Base-by-base conservation (phyloP, 345 rosid species). In the Eucalyptus pauciflora region DNA sequence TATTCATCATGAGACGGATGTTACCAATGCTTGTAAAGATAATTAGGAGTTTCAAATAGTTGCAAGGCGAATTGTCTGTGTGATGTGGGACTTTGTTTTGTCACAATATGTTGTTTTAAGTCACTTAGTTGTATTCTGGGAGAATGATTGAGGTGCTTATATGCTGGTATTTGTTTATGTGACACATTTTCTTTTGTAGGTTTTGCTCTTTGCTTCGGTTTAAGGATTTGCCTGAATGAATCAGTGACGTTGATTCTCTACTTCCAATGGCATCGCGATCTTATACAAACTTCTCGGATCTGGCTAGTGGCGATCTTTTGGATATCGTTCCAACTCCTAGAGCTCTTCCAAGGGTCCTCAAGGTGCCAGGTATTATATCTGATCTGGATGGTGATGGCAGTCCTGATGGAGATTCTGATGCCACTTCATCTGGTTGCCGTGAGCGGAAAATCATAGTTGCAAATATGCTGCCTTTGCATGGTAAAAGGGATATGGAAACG, bases 331-430 rank as follows among this genome's bases (percentile, higher is more conserved):
- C 92, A 51, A 92, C 95, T 87, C 95, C 96, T 20, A 93, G 92
- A 90, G 86, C 94, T 92, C 94, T 95, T 91, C 97, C 97, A 31
- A 94, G 95, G 90, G 95, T 96, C 91, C 94, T 95, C 93, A 95
- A 95, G 79, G 93, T 94, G 87, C 95, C 97, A 33, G 98, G 97
- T 89, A 94, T 96, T 50, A 90, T 96, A 80, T 94, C 98, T 49
- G 95, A 96, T 86, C 51, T 91, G 51, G 98, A 95, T 88, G 94
- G 62, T 56, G 45, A 89, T 92, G 91, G 87, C 86, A 85, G 90
- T 76, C 91, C 87, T 88, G 96, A 94, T 88, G 95, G 90, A 20
- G 95, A 93, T 88, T 94, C 96, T 56, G 98, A 94, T 87, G 91
- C 88, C 62, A 86, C 85, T 25, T 95, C 96, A 88, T 92, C 95